phyloP scores from a whole-genome alignment of 2,329 filamentous ascomycete genomes.

The Verticillium longisporum region DNA sequence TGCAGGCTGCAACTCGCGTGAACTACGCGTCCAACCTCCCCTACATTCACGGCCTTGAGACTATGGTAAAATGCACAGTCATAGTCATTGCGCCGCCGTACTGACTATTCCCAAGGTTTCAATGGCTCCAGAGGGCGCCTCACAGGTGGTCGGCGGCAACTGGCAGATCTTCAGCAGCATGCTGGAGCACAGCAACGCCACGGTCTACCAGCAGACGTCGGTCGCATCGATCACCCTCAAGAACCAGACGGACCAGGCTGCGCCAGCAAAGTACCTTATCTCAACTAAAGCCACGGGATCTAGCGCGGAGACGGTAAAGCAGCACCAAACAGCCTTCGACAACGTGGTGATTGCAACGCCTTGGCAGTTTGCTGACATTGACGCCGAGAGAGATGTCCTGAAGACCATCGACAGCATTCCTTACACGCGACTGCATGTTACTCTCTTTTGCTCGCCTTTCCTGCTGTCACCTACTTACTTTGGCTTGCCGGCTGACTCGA shows the following conservation, averaged over 20 bases:
- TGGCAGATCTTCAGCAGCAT: slow-evolving; percentile 91
- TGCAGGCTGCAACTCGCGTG: slow-evolving; percentile 86
- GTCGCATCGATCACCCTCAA: slow-evolving; percentile 54
- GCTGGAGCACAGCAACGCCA: slow-evolving; percentile 57
- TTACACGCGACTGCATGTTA: slow-evolving; percentile 83
- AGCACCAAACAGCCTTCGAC: slow-evolving; percentile 57
- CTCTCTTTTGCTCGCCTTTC: slow-evolving; percentile 74
- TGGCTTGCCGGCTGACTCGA: slow-evolving; percentile 48
- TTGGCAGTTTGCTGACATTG: slow-evolving; percentile 71
- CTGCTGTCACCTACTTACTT: slow-evolving; percentile 69
- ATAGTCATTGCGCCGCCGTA: neutral
- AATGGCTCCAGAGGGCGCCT: slow-evolving; percentile 80
- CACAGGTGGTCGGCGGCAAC: slow-evolving; percentile 76
- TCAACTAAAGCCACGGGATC: slow-evolving; percentile 22
- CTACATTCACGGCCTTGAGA: slow-evolving; percentile 81
- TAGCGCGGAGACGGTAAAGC: slow-evolving; percentile 12
- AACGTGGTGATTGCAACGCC: slow-evolving; percentile 78
- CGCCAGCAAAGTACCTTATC: slow-evolving; percentile 40
- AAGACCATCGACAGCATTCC: slow-evolving; percentile 72
- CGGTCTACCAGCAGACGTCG: slow-evolving; percentile 57
- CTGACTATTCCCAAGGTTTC: slow-evolving; percentile 48
- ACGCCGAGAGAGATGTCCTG: slow-evolving; percentile 56
- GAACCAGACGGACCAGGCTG: slow-evolving; percentile 28
- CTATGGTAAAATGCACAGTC: slow-evolving; percentile 50
- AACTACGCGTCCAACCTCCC: slow-evolving; percentile 89